Evolutionary conservation across 2,329 filamentous ascomycete genomes (phyloP).

Genomic region (Xylaria sp.): DNA sequence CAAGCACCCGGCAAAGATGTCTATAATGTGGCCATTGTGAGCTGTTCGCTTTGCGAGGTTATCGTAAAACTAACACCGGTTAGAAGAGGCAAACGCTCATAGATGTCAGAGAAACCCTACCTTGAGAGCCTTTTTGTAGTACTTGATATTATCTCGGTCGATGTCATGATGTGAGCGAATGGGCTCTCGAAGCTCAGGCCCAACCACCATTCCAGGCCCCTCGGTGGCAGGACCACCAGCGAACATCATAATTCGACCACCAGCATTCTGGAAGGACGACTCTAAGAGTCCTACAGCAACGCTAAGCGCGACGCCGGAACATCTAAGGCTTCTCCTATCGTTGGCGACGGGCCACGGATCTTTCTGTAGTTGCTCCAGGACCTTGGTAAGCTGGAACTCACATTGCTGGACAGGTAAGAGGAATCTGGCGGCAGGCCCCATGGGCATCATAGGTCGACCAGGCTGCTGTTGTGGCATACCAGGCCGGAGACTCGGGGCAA

Average conservation of each 20-base stretch:
- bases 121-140: slow-evolving; percentile 99
- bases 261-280: slow-evolving; percentile 94
- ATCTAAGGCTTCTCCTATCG: slow-evolving; percentile 88
- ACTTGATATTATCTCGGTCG: slow-evolving; percentile 98
- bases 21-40: slow-evolving; percentile 96
- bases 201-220: slow-evolving; percentile 96
- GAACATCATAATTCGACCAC: slow-evolving; percentile 96
- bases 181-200: slow-evolving; percentile 92
- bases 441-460: slow-evolving; percentile 77
- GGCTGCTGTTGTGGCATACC: slow-evolving; percentile 78
- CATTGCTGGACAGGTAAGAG: slow-evolving; percentile 93
- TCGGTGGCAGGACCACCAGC: slow-evolving; percentile 94
- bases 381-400: slow-evolving; percentile 97
- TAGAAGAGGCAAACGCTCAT: slow-evolving; percentile 39
- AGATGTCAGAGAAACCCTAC: slow-evolving; percentile 56
- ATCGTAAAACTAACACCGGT: slow-evolving; percentile 81
- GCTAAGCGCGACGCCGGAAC: slow-evolving; percentile 95
- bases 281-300: slow-evolving; percentile 94
- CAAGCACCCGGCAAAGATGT: slow-evolving; percentile 96
- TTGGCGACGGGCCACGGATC: slow-evolving; percentile 98
- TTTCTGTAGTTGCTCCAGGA: slow-evolving; percentile 92
- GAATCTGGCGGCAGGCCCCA: slow-evolving; percentile 88
- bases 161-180: slow-evolving; percentile 99
- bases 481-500: slow-evolving; percentile 77
- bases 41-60: slow-evolving; percentile 91